Evolutionary conservation across 257 asterid genomes (phyloP), one percentile per base, ranked within the genome.

Genomic region (Fraxinus pennsylvanica): DNA sequence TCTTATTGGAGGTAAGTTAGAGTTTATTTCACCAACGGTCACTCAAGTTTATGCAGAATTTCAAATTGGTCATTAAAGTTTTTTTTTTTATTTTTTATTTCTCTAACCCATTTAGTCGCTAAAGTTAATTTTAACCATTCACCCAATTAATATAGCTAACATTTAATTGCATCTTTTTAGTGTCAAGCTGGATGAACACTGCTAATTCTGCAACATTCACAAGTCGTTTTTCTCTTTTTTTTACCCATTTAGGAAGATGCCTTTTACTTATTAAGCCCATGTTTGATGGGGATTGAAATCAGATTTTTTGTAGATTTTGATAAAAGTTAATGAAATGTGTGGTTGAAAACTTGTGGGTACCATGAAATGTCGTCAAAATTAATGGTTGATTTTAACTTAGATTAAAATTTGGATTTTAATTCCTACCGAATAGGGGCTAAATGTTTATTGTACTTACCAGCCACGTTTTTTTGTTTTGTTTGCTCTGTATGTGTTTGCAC

Each of bases 1-100:
- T 94, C 79, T 85, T 94, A 74, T 81, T 86, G 73, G 98, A 94
- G 98, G 98, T 91, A 75, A 65, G 38, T 66, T n/a, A 36, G 63
- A 22, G 43, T 14, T 71, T 30, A 54, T 59, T 59, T 59, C 14
- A 22, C 67, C 29, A 59, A 21, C 8, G 32, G 32, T 21, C 29
- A 59, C 67, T 59, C 30, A 21, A 21, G 32, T 59, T 59, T 59
- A 21, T 59, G 67, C 67, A 59, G 29, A 59, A 59, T 21, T 59
- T 21, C 32, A 59, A 59, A 59, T 59, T 59, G 67, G 32, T 57
- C 0, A 0, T 22, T 22, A 21, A 21, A 21, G n/a, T 3, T 47
- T 47, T 9, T 0, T 41, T 52, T 59, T 54, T 21, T 22, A 0
- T 41, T 52, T 59, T 54, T 21, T 22, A 6, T 57, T 57, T 57